Evolutionary conservation across 2,329 filamentous ascomycete species (phyloP), one percentile per base, ranked within the genome.

Genomic region (Chalara sp.): DNA sequence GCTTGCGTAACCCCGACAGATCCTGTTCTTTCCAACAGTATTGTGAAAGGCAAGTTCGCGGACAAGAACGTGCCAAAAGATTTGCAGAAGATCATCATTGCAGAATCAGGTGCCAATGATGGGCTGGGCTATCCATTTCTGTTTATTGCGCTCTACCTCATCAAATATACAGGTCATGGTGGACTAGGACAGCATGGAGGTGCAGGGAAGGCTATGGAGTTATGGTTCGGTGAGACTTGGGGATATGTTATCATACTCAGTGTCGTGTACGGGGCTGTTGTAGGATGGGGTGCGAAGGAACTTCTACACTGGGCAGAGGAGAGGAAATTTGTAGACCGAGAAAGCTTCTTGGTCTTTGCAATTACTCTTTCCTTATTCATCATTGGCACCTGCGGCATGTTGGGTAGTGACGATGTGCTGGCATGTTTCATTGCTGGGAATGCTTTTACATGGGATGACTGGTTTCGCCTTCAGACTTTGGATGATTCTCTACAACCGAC

Each of bases 401-500:
- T 95, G 46, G 90, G 89, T 1, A 92, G 84, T 35, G 90, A 96
- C 63, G 91, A 96, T 63, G 86, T 96, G 1, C 75, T 96, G 6
- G 90, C 91, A 1, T 95, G 89, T 70, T 96, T 96, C 64, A 84
- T 96, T 59, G 91, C 91, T 2, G 91, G 91, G 1, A 96, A 95
- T 62, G 81, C 80, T 1, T 95, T 96, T 59, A 95, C 89, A 0
- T 92, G 89, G 83, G 90, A 95, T 65, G 89, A 95, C 68, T 95
- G 89, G 89, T 96, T 96, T 68, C 85, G 91, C 0, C 73, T 92
- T 1, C 87, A 95, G 67, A 96, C 91, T 0, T 73, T 86, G 60
- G 91, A 96, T 59, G 92, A 96, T 66, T 91, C 87, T 2, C 77
- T 96, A n/a, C 90, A 96, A 65, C 90, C 90, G 0, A 96, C 90